These are phyloP conservation scores for Rhizopogon rudus DNA, from an alignment of 768 basidiomycete species.

Conservation along the genomic window DNA sequence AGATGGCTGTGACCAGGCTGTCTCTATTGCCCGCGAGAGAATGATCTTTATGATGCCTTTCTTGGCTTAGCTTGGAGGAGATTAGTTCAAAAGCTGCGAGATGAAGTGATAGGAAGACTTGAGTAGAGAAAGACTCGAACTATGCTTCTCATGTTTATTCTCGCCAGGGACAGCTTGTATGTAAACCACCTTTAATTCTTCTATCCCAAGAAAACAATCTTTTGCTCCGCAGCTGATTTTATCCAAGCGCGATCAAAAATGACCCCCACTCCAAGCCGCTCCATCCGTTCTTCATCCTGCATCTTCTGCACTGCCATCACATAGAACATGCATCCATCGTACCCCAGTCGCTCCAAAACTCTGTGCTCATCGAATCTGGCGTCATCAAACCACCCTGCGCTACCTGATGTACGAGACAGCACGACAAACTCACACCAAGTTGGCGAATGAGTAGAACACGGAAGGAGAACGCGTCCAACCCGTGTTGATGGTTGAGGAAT, in stretches of 20 bases:
- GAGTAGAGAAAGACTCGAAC: no score
- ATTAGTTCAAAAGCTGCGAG: no score
- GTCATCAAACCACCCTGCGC: conserved; percentile 8
- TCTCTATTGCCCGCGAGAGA: no score
- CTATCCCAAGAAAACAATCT: neutral
- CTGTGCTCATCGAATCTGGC: neutral
- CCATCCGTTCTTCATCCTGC: conserved; percentile 4
- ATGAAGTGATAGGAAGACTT: no score
- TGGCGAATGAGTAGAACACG: conserved; percentile 4
- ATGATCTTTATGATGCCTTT: no score
- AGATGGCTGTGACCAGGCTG: no score
- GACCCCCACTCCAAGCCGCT: conserved; percentile 18
- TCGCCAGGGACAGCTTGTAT: no score
- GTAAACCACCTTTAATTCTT: no score
- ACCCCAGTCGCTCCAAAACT: conserved; percentile 6
- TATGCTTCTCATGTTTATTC: no score
- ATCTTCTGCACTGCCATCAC: conserved; percentile 15
- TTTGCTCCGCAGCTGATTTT: neutral
- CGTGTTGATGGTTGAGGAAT: neutral
- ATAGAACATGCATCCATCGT: conserved; percentile 13
- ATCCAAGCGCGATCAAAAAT: conserved; percentile 15
- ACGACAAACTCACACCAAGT: conserved; percentile 14
- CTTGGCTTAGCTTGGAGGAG: no score
- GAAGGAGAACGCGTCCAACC: conserved; percentile 13
- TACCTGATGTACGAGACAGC: conserved; percentile 8